Evolutionary conservation across 225 moss, liverwort and hornwort genomes (phyloP).

Genomic region (Pseudisothecium myosuroides): DNA sequence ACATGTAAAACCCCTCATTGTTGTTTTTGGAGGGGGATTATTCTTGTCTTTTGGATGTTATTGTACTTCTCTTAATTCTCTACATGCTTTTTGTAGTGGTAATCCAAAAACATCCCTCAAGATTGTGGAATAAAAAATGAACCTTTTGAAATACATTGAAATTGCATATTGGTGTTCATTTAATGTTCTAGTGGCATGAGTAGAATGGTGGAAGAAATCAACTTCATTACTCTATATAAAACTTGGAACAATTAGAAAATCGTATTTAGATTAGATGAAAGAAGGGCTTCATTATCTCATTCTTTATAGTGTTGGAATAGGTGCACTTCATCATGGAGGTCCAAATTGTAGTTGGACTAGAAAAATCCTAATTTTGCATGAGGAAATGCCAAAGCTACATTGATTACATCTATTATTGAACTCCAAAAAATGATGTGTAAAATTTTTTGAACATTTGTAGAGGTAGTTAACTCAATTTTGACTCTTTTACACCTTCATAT

Average conservation of each 20-base stretch:
- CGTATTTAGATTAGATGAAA: too few relatives aligned
- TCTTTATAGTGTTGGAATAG: not conserved
- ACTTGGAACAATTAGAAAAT: not conserved
- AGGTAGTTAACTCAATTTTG: not conserved
- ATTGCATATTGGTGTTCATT: not conserved
- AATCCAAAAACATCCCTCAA: rapidly evolving
- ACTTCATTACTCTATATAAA: not conserved
- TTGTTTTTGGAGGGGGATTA: too few relatives aligned
- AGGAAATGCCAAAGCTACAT: not conserved
- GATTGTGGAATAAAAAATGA: too few relatives aligned
- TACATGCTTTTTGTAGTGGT: not conserved
- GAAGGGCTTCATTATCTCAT: rapidly evolving
- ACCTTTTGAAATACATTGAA: not conserved
- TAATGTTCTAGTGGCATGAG: not conserved
- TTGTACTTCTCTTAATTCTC: not conserved
- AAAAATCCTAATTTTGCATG: too few relatives aligned
- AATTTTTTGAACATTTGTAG: too few relatives aligned
- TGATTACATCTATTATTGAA: too few relatives aligned
- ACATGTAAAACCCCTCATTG: too few relatives aligned
- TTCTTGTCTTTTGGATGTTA: not conserved
- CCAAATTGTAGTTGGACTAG: not conserved
- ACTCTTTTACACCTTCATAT: not conserved
- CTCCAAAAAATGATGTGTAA: rapidly evolving
- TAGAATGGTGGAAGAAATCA: not conserved
- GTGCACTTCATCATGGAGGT: rapidly evolving